Conservation (phyloP, 352 stramenopile species). For the Globisporangium abappressorium region DNA sequence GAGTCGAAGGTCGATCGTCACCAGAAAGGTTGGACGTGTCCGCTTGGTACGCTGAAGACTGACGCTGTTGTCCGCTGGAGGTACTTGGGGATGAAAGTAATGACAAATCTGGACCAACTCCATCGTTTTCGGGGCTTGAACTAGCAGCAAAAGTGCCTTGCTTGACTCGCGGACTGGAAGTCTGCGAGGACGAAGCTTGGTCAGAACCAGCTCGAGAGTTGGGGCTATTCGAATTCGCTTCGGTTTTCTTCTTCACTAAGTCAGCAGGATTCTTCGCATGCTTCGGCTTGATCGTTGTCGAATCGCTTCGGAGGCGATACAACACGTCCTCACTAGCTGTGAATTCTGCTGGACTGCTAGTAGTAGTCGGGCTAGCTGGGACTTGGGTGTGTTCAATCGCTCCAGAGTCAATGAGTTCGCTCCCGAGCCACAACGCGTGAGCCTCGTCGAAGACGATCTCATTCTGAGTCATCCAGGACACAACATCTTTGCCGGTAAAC, state of each 20-base stretch:
- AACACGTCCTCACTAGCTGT: conserved; percentile 12
- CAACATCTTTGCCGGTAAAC: conserved; percentile 61
- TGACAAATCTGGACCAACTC: background rate
- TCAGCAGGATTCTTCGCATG: conserved; percentile 1
- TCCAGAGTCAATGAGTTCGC: conserved; percentile 60
- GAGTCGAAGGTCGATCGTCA: conserved; percentile 50
- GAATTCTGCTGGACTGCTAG: conserved; percentile 22
- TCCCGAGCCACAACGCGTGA: conserved; percentile 73
- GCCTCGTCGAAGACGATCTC: conserved; percentile 70
- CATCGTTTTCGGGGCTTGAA: background rate
- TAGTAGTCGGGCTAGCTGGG: conserved; percentile 19
- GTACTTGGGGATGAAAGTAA: conserved; percentile 11
- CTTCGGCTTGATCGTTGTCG: conserved; percentile 29
- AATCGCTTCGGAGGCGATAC: conserved; percentile 41
- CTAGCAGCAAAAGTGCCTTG: background rate
- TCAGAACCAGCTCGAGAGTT: conserved; percentile 2
- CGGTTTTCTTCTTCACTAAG: conserved; percentile 3
- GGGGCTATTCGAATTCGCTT: background rate
- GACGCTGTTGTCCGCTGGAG: conserved; percentile 13
- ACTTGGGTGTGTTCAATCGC: conserved; percentile 32
- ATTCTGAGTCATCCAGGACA: conserved; percentile 77
- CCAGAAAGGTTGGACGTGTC: conserved; percentile 15
- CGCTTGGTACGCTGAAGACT: conserved; percentile 14
- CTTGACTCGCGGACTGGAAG: background rate
- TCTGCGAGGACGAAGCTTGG: background rate